These are phyloP conservation scores for Botrytis fabae DNA, from an alignment of 2,329 filamentous ascomycete species.

Conservation along the genomic window DNA sequence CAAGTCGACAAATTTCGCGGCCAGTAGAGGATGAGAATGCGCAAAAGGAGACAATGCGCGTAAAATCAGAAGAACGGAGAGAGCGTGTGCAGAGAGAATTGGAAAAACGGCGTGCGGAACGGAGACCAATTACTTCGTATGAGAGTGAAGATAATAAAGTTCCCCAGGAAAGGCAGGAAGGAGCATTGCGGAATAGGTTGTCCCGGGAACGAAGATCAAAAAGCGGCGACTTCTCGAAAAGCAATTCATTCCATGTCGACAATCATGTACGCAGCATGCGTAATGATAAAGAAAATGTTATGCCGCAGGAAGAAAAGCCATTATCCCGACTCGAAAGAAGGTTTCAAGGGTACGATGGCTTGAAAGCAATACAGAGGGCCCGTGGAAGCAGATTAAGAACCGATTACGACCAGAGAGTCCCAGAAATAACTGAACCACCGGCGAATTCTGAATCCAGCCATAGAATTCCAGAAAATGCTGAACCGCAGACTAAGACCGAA, in stretches of 20 bases:
- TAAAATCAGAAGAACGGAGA: conserved; percentile 15
- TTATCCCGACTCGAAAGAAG: conserved; percentile 27
- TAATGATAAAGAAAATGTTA: conserved; percentile 15
- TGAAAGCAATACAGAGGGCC: conserved; percentile 16
- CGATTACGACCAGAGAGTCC: conserved; percentile 12
- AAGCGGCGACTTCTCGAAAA: conserved; percentile 17
- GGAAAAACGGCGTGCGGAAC: conserved; percentile 14
- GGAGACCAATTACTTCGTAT: conserved; percentile 15
- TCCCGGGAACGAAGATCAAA: conserved; percentile 16
- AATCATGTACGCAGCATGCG: background rate
- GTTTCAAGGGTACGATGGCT: conserved; percentile 11
- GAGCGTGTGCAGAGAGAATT: conserved; percentile 20
- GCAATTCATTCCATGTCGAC: background rate
- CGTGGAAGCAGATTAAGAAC: conserved; percentile 12
- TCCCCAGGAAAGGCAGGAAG: conserved; percentile 13
- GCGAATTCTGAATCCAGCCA: conserved; percentile 7
- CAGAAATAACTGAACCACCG: background rate
- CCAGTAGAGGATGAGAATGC: background rate
- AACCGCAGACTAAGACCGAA: background rate
- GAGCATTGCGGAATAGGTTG: background rate
- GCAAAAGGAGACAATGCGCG: background rate
- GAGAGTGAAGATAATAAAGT: conserved; percentile 16
- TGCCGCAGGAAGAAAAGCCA: conserved; percentile 8
- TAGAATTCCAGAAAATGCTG: background rate
- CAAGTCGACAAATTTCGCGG: background rate